These are phyloP conservation scores for Ogataea degrootiae DNA, from an alignment of 805 yeast genomes.

Conservation along the genomic window DNA sequence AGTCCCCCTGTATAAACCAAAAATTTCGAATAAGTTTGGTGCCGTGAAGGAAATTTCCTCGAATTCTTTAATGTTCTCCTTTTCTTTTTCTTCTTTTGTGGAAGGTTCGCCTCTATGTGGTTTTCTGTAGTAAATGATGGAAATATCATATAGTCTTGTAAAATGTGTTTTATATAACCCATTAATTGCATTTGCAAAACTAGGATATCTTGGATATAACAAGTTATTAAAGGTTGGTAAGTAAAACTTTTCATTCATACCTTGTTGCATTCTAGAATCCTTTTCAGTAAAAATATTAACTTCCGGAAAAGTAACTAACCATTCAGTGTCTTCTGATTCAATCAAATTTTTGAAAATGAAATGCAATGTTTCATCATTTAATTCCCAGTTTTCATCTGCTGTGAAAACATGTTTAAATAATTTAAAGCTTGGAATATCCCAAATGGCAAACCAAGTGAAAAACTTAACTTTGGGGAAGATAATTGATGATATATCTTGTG, in stretches of 20 bases:
- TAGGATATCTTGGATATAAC: slow-evolving; percentile 73
- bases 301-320: slow-evolving; percentile 82
- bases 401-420: slow-evolving; percentile 43
- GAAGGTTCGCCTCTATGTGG: no score
- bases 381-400: slow-evolving; percentile 69
- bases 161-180: slow-evolving; percentile 37
- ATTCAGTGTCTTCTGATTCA: slow-evolving; percentile 34
- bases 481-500: slow-evolving; percentile 24
- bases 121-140: slow-evolving; percentile 39
- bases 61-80: slow-evolving; percentile 1
- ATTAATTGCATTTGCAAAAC: slow-evolving; percentile 45
- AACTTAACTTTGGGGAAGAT: slow-evolving; percentile 46
- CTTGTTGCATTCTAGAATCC: slow-evolving; percentile 44
- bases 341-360: slow-evolving; percentile 33
- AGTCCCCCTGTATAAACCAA: slow-evolving; percentile 28
- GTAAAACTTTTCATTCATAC: slow-evolving; percentile 50
- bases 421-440: slow-evolving; percentile 55
- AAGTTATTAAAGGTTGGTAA: slow-evolving; percentile 58
- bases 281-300: slow-evolving; percentile 63
- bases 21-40: slow-evolving; percentile 35
- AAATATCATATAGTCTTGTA: slow-evolving; percentile 49
- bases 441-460: slow-evolving; percentile 65
- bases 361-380: slow-evolving; percentile 33
- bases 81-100: no score
- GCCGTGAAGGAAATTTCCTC: slow-evolving; percentile 23